Evolutionary conservation across 495 filamentous ascomycete genomes (phyloP).

Genomic region (Coniosporium apollinis): DNA sequence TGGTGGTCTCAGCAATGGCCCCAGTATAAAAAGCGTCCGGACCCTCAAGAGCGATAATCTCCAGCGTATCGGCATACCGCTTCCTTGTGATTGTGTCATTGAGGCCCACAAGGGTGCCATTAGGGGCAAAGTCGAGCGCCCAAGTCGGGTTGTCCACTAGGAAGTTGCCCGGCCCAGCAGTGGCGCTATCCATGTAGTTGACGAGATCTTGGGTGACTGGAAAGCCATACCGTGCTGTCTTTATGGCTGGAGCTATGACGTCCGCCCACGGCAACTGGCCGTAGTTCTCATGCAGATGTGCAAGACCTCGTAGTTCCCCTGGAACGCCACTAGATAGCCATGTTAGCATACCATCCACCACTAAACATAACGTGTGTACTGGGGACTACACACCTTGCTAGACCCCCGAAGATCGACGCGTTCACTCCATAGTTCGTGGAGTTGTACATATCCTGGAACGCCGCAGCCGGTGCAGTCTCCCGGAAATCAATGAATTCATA

Average conservation of each 20-base stretch:
- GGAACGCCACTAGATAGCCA: conserved; percentile 48
- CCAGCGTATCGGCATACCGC: conserved; percentile 62
- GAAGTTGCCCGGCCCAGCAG: conserved; percentile 33
- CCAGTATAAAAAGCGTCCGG: conserved; percentile 64
- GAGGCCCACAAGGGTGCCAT: conserved; percentile 48
- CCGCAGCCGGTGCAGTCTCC: conserved; percentile 66
- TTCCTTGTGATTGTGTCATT: conserved; percentile 64
- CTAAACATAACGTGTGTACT: no score
- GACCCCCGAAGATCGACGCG: conserved; percentile 37
- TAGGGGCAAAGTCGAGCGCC: conserved; percentile 78
- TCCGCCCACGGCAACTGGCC: conserved; percentile 52
- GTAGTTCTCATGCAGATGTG: conserved; percentile 57
- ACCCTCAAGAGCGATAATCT: conserved; percentile 53
- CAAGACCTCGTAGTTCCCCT: conserved; percentile 64
- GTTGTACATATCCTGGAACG: conserved; percentile 65
- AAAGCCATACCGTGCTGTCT: conserved; percentile 64
- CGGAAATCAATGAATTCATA: conserved; percentile 75
- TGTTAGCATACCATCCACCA: no score
- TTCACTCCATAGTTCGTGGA: conserved; percentile 27
- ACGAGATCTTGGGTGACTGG: conserved; percentile 50
- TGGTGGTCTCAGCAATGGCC: conserved; percentile 51
- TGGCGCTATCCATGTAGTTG: conserved; percentile 41
- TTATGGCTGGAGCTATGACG: conserved; percentile 53
- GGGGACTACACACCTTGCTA: conserved; percentile 44
- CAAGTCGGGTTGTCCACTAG: conserved; percentile 55